Percentiles rank a stretch among this genome's conserved stretches.
Conservation (phyloP, 352 stramenopile genomes). For the Phytophthora fragariaefolia region DNA sequence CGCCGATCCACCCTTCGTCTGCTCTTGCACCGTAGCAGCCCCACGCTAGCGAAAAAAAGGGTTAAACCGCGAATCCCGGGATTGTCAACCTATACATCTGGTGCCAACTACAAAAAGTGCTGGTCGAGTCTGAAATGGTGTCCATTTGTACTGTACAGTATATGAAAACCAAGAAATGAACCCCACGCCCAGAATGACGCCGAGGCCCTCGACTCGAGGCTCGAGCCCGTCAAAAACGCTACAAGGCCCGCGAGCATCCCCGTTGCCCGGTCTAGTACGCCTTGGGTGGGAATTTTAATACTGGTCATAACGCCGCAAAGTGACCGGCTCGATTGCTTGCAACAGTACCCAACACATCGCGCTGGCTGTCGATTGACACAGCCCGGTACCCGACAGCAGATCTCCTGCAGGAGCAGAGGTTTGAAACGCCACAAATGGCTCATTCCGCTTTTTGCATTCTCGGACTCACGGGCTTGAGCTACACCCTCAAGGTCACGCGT, state of each 20-base stretch:
- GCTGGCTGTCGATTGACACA: slow-evolving; percentile 15
- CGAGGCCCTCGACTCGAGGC: no score
- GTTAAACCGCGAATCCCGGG: slow-evolving; percentile 19
- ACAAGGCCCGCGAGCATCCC: background rate
- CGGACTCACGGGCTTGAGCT: slow-evolving; percentile 15
- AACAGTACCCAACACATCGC: slow-evolving; percentile 30
- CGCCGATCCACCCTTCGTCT: slow-evolving; percentile 11
- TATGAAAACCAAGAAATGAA: slow-evolving; percentile 20
- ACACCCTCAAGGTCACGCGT: slow-evolving; percentile 6
- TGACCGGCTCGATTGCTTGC: slow-evolving; percentile 35
- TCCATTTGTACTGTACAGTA: no score
- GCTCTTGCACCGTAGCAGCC: slow-evolving; percentile 9
- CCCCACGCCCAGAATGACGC: background rate
- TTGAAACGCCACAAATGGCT: slow-evolving; percentile 14
- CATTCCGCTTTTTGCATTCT: slow-evolving; percentile 40
- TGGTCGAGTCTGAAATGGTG: slow-evolving; percentile 6
- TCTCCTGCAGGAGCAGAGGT: slow-evolving; percentile 6
- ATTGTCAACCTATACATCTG: slow-evolving; percentile 19
- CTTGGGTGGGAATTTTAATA: slow-evolving; percentile 21
- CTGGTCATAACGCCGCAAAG: slow-evolving; percentile 8
- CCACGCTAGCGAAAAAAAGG: slow-evolving; percentile 22
- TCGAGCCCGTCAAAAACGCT: background rate
- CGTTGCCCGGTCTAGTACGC: slow-evolving; percentile 15
- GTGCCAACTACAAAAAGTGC: slow-evolving; percentile 25
- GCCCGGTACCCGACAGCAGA: slow-evolving; percentile 10